Evolutionary conservation across 1,284 basidiomycete species (phyloP), one percentile per base, ranked within the genome.

Genomic region (Vanrija sp.): DNA sequence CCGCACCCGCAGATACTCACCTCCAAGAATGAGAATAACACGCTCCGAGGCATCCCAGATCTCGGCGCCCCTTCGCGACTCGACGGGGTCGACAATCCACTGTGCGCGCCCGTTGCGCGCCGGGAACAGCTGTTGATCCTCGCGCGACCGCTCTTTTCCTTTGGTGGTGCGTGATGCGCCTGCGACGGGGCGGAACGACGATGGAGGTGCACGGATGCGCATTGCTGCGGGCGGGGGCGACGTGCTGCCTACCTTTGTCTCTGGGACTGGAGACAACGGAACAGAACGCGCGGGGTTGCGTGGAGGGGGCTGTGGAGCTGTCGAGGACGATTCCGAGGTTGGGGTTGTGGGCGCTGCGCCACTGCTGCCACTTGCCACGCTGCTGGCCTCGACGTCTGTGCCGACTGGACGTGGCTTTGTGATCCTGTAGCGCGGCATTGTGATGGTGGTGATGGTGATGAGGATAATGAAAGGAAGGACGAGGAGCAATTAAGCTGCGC

Each of bases 1-100:
- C n/a, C n/a, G n/a, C n/a, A n/a, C 31, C 31, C 31, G 31, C 15
- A 31, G 31, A 31, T 9, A 64, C 63, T 61, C 49, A 72, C 69
- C 52, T 35, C 69, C 69, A 27, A 72, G 54, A 18, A 68, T 54
- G 6, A 72, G 49, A 4, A 72, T 56, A 8, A 69, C 63, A 10
- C 69, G 52, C 6, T 59, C 56, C 10, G 50, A 37, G 10, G 61
- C 53, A 9, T 36, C 39, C 69, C 69, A 72, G 15, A 47, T 47
- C 7, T 65, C 63, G 6, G 59, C 54, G 3, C 64, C 67, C 9
- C 54, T 56, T 15, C 54, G 57, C 4, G 59, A 51, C 47, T 66
- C 62, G 6, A 56, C 24, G 8, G 62, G 44, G 49, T 72, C 69
- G 2, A 67, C 44, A 1, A 67, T 49, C 69, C 69, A 72, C 6